Percentiles rank a stretch among this genome's conserved stretches.
Evolutionary conservation across 2,329 filamentous ascomycete species (phyloP).

Genomic region (Emmonsiellopsis sp.): DNA sequence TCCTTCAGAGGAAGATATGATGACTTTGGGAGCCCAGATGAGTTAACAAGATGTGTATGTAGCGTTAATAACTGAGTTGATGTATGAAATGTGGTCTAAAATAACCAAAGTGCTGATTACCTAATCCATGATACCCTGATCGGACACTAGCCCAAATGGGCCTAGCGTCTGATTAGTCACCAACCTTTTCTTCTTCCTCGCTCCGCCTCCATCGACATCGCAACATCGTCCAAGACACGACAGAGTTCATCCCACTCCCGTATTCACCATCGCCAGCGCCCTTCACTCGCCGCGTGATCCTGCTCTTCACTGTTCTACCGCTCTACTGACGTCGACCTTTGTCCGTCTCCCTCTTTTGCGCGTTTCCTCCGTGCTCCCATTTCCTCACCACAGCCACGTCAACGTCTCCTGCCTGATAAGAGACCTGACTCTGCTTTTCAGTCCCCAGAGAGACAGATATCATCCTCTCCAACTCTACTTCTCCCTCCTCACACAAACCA

Average conservation of each 20-base stretch:
- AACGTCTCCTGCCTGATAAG: neutral
- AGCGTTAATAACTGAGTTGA: too few relatives aligned
- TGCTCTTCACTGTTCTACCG: too few relatives aligned
- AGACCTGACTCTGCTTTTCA: neutral
- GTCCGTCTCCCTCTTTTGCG: neutral
- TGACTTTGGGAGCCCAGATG: too few relatives aligned
- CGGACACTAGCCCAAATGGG: neutral
- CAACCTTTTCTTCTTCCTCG: slow-evolving; percentile 6
- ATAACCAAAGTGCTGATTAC: too few relatives aligned
- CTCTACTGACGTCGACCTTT: too few relatives aligned
- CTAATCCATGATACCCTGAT: too few relatives aligned
- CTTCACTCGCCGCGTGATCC: too few relatives aligned
- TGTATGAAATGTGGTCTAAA: too few relatives aligned
- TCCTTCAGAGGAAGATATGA: too few relatives aligned
- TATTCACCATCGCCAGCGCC: neutral
- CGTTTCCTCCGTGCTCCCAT: neutral
- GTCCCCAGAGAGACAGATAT: neutral
- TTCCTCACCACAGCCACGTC: neutral
- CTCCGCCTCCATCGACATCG: neutral
- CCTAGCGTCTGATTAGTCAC: neutral
- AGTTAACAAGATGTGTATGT: too few relatives aligned
- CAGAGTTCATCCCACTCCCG: neutral
- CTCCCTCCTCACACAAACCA: neutral
- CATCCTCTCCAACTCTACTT: slow-evolving; percentile 8
- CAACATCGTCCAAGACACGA: too few relatives aligned